Evolutionary conservation across 2,329 filamentous ascomycete genomes (phyloP).

Genomic region (Ophiostoma sp.): DNA sequence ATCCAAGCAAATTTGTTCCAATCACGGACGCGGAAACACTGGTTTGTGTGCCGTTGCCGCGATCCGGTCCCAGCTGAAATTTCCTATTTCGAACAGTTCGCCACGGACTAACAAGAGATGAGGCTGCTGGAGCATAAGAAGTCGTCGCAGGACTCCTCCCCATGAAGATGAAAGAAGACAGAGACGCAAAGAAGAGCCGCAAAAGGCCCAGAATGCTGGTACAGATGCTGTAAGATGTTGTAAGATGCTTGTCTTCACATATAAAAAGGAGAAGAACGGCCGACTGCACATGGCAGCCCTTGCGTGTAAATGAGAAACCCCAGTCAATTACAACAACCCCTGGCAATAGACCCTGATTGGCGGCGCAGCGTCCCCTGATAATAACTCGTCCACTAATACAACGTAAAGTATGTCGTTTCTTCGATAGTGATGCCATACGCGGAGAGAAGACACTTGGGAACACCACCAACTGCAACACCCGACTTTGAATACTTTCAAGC

Average conservation of each 20-base stretch:
- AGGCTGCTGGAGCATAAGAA: background rate
- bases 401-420: background rate
- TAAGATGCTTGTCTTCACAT: background rate
- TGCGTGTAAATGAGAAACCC: background rate
- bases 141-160: background rate
- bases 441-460: no score
- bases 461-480: background rate
- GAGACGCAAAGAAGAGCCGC: background rate
- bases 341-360: background rate
- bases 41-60: background rate
- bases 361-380: background rate
- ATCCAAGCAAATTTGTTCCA: background rate
- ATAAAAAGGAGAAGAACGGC: background rate
- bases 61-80: background rate
- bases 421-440: background rate
- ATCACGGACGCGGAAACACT: background rate
- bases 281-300: background rate
- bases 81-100: background rate
- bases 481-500: background rate
- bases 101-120: background rate
- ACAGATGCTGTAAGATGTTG: no score
- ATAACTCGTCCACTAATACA: slow-evolving; percentile 4
- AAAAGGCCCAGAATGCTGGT: background rate
- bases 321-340: background rate
- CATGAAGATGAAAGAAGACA: background rate